Conservation (phyloP, 768 basidiomycete genomes). For the Kwoniella heveanensis region DNA sequence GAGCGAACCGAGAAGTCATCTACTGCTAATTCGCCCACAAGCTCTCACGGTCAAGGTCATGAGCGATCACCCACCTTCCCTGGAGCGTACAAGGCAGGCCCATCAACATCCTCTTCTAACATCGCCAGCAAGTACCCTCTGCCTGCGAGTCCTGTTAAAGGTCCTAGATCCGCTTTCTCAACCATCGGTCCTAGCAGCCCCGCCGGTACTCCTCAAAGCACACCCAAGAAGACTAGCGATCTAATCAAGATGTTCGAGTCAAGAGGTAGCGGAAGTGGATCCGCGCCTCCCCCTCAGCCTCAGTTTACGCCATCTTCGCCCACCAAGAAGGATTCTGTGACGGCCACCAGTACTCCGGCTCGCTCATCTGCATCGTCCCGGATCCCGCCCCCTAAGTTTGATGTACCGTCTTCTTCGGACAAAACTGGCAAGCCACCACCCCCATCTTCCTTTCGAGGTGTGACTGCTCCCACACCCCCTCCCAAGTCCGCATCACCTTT, state of each 20-base stretch:
- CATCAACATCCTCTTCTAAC: slow-evolving; percentile 7
- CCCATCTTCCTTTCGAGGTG: slow-evolving; percentile 21
- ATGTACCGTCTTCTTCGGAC: not conserved
- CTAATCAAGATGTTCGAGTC: slow-evolving; percentile 48
- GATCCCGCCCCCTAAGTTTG: not conserved
- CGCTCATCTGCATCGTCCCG: not conserved
- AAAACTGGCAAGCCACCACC: not conserved
- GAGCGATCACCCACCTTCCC: slow-evolving; percentile 14
- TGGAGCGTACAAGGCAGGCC: slow-evolving; percentile 17
- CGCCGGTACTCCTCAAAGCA: slow-evolving; percentile 20
- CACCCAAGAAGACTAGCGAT: slow-evolving; percentile 43
- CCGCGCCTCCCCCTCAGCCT: slow-evolving; percentile 14
- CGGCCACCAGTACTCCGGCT: not conserved
- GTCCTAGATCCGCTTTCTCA: slow-evolving; percentile 14
- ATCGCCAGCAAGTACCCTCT: slow-evolving; percentile 39
- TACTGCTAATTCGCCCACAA: not conserved
- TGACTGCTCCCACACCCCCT: slow-evolving; percentile 19
- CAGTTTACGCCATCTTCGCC: slow-evolving; percentile 20
- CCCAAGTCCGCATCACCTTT: slow-evolving; percentile 37
- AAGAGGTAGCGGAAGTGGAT: slow-evolving; percentile 1
- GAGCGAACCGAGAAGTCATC: slow-evolving; percentile 38
- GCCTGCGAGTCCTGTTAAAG: slow-evolving; percentile 29
- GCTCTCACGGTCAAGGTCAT: not conserved
- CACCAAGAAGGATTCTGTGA: not conserved
- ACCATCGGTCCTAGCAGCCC: slow-evolving; percentile 6